A percentile compares a stretch with the other conserved stretches of the same genome.
Evolutionary conservation across 331 rosid species (phyloP).

Genomic region (Ulmus americana): DNA sequence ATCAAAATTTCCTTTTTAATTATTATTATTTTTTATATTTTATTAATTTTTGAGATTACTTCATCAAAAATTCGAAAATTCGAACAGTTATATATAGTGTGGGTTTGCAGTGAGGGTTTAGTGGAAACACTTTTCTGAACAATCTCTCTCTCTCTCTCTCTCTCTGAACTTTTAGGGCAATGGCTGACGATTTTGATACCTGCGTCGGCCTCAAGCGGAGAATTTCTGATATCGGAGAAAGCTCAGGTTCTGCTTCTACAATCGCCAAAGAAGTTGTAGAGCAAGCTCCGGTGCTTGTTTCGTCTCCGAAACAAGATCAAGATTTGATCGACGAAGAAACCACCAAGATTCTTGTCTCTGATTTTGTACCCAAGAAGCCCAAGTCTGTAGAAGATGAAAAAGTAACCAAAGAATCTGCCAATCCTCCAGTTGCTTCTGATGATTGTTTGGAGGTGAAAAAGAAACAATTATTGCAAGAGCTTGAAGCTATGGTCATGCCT

Average conservation of each 20-base stretch:
- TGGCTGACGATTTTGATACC: slow-evolving; percentile 25
- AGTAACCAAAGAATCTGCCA: not conserved
- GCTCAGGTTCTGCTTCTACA: slow-evolving; percentile 2
- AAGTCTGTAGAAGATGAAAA: not conserved
- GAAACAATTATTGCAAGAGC: slow-evolving; percentile 47
- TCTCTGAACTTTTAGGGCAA: not conserved
- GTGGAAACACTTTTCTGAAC: not conserved
- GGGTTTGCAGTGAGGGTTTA: no score
- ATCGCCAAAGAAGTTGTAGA: slow-evolving; percentile 6
- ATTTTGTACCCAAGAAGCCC: slow-evolving; percentile 6
- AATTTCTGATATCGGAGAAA: slow-evolving; percentile 3
- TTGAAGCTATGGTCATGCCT: slow-evolving; percentile 46
- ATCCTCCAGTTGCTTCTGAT: not conserved
- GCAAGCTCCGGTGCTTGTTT: slow-evolving; percentile 14
- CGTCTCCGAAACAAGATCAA: slow-evolving; percentile 13
- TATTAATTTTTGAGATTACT: no score
- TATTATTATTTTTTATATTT: no score
- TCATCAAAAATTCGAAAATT: no score
- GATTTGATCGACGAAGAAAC: not conserved
- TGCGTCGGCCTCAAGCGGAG: slow-evolving; percentile 22
- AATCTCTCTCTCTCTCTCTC: not conserved
- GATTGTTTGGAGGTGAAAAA: slow-evolving; percentile 32
- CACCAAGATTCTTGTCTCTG: not conserved
- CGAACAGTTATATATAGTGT: no score
- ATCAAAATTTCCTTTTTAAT: no score